phyloP scores from a whole-genome alignment of 805 yeast genomes.

The Teunomyces lycoperdinae region DNA sequence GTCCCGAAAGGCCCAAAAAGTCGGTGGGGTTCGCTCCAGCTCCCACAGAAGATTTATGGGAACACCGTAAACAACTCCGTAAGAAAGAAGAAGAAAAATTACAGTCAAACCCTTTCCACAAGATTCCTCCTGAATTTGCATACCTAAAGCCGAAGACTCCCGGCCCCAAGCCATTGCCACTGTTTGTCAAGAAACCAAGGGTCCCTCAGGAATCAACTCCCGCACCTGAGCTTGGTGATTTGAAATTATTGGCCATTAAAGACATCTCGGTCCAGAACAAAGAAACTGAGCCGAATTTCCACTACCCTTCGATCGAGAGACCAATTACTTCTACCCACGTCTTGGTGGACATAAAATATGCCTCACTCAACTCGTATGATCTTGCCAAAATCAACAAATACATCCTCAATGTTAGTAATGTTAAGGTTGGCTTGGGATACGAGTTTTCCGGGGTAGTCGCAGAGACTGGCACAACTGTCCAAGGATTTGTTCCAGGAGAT shows the following conservation, averaged over 20 bases:
- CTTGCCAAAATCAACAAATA: constrained; percentile 57
- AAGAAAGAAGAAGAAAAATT: constrained; percentile 24
- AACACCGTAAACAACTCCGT: constrained; percentile 31
- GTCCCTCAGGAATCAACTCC: not conserved
- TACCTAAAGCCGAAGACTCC: constrained; percentile 28
- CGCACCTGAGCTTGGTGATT: constrained; percentile 37
- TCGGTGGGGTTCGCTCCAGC: constrained; percentile 40
- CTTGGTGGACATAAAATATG: constrained; percentile 57
- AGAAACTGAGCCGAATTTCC: constrained; percentile 49
- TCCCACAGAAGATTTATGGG: constrained; percentile 33
- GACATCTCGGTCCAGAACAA: constrained; percentile 45
- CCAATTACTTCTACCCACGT: constrained; percentile 49
- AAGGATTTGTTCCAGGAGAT: constrained; percentile 51
- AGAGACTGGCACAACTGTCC: constrained; percentile 50
- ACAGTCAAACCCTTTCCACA: constrained; percentile 34
- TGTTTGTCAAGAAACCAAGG: constrained; percentile 2
- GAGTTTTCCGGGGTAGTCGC: constrained; percentile 63
- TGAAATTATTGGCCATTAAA: constrained; percentile 49
- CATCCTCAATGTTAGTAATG: constrained; percentile 48
- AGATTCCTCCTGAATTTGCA: constrained; percentile 40
- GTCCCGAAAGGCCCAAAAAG: constrained; percentile 16
- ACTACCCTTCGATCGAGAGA: constrained; percentile 45
- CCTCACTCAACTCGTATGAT: constrained; percentile 66
- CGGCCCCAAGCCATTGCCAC: constrained; percentile 28
- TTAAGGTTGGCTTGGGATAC: constrained; percentile 63